Evolutionary conservation across 2,329 filamentous ascomycete species (phyloP).

Genomic region (Niveomyces coronatus): DNA sequence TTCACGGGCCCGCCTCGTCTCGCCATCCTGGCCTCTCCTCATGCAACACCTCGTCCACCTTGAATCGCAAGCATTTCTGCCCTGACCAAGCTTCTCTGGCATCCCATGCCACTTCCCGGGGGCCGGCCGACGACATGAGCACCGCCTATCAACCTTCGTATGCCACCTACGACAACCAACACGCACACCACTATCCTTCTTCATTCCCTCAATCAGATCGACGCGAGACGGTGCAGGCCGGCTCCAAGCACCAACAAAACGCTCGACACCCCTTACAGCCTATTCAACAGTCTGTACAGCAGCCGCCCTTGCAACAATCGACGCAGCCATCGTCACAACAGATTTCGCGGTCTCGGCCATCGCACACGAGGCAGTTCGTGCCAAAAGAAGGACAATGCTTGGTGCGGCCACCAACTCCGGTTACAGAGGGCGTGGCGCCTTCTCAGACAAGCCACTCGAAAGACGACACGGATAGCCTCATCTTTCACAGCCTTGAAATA

Average conservation of each 20-base stretch:
- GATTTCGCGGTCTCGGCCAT: background rate
- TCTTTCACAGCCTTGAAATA: conserved; percentile 55
- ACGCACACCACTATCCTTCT: conserved; percentile 29
- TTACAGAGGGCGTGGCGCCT: conserved; percentile 18
- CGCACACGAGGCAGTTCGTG: conserved; percentile 7
- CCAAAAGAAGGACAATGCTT: conserved; percentile 17
- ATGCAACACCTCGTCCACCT: background rate
- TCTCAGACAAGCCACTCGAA: conserved; percentile 17
- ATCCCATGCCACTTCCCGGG: background rate
- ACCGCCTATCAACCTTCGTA: conserved; percentile 39
- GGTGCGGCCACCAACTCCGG: conserved; percentile 28
- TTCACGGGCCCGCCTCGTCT: conserved; percentile 2
- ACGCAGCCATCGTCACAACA: conserved; percentile 12
- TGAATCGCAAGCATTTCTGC: background rate
- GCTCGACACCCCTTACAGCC: conserved; percentile 20
- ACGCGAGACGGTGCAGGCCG: conserved; percentile 22
- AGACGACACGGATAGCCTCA: conserved; percentile 35
- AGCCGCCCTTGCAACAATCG: conserved; percentile 10
- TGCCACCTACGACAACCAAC: conserved; percentile 37
- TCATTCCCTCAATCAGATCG: conserved; percentile 24
- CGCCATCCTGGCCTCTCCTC: background rate
- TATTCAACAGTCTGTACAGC: conserved; percentile 12
- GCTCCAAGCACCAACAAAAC: conserved; percentile 22
- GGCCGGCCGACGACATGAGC: conserved; percentile 37
- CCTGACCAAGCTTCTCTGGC: background rate